phyloP scores from a whole-genome alignment of 2,329 filamentous ascomycete genomes.

The Metarhizium sp. region DNA sequence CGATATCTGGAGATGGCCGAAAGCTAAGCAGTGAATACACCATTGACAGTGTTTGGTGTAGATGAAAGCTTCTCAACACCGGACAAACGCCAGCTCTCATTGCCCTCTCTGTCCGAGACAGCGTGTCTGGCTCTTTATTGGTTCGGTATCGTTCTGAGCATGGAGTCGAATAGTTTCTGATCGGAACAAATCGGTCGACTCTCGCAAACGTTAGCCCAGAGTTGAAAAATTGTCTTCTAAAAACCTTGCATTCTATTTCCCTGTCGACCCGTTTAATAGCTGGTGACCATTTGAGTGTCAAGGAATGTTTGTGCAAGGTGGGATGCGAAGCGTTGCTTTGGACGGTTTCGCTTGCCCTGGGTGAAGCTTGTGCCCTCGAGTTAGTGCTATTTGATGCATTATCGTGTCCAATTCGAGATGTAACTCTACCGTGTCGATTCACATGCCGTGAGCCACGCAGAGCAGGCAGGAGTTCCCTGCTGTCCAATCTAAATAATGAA shows the following conservation, averaged over 20 bases:
- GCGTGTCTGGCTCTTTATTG: slow-evolving; percentile 30
- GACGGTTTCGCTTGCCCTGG: background rate
- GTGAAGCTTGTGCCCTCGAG: background rate
- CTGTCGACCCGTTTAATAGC: background rate
- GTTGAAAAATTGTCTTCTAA: background rate
- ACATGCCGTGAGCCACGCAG: background rate
- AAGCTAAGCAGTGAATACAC: background rate
- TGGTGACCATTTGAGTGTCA: background rate
- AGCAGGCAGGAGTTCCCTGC: background rate
- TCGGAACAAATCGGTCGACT: slow-evolving; percentile 43
- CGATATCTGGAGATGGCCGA: background rate
- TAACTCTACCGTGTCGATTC: background rate
- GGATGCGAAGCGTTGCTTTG: background rate
- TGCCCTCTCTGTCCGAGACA: slow-evolving; percentile 35
- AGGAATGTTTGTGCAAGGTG: background rate
- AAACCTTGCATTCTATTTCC: too few species aligned
- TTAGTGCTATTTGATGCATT: background rate
- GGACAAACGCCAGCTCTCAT: slow-evolving; percentile 18
- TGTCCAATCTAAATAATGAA: background rate
- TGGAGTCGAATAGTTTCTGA: slow-evolving; percentile 24
- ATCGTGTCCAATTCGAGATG: background rate
- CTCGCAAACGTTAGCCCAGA: background rate
- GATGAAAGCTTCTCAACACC: background rate
- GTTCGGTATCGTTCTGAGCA: slow-evolving; percentile 36
- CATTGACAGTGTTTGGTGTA: background rate